Evolutionary conservation across 2,329 filamentous ascomycete genomes (phyloP), one percentile per base, ranked within the genome.

Genomic region (Ophiognomonia clavigignenti-juglandacearum): DNA sequence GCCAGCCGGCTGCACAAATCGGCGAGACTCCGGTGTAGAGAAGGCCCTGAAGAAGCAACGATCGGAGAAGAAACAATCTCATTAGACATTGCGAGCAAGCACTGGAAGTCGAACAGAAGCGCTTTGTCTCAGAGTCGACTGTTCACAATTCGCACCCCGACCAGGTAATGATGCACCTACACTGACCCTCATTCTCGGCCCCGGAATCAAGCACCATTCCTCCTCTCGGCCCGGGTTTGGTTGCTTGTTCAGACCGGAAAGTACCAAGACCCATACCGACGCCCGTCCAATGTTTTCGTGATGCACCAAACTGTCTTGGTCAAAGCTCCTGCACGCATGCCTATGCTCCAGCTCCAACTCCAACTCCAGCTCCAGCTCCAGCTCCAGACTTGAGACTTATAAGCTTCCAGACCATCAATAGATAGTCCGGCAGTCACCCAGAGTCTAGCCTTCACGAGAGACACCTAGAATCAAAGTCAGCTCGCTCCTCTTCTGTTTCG

Each of bases 121-220:
- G 20, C 22, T 23, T 22, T 51, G 49, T 51, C 49, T 51, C 49
- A 51, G 41, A 38, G 29, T 41, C 48, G 42, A 41, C 41, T 32
- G 20, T n/a, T n/a, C n/a, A n/a, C n/a, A n/a, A n/a, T n/a, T n/a
- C n/a, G n/a, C n/a, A n/a, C n/a, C n/a, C n/a, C n/a, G n/a, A n/a
- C n/a, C n/a, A n/a, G n/a, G n/a, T n/a, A n/a, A n/a, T n/a, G n/a
- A n/a, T n/a, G n/a, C n/a, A n/a, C n/a, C n/a, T n/a, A n/a, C n/a
- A n/a, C n/a, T n/a, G n/a, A n/a, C n/a, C n/a, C n/a, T n/a, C n/a
- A n/a, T n/a, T n/a, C n/a, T n/a, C n/a, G n/a, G n/a, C n/a, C n/a
- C n/a, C n/a, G n/a, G n/a, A n/a, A n/a, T n/a, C n/a, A n/a, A n/a
- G n/a, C n/a, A n/a, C n/a, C n/a, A n/a, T n/a, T n/a, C n/a, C n/a